These are phyloP conservation scores for Arachis monticola DNA, from an alignment of 331 rosid genomes.

Conservation along the genomic window DNA sequence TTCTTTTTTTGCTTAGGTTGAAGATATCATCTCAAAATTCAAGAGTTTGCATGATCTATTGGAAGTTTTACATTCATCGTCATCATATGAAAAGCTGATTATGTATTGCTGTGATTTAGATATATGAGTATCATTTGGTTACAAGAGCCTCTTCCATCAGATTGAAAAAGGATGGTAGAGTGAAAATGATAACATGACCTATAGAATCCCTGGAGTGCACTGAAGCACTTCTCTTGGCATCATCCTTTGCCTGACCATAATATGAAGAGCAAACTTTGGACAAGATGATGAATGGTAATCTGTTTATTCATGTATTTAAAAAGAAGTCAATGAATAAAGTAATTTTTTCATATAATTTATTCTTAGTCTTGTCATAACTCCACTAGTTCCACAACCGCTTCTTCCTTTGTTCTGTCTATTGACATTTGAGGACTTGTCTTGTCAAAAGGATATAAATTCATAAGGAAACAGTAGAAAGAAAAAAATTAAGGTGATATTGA, in stretches of 20 bases:
- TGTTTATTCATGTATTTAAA: constrained; percentile 12
- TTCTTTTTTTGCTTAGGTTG: constrained; percentile 53
- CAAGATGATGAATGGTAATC: constrained; percentile 20
- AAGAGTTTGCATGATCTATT: constrained; percentile 58
- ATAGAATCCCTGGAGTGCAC: constrained; percentile 3
- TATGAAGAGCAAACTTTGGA: not conserved
- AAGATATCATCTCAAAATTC: constrained; percentile 64
- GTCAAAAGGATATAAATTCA: constrained; percentile 1
- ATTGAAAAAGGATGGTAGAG: constrained; percentile 15
- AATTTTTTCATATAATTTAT: not conserved
- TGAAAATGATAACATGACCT: constrained; percentile 8
- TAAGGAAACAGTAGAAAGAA: not conserved
- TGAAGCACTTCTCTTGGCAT: constrained; percentile 14
- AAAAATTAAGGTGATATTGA: constrained; percentile 13
- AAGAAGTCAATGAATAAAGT: not conserved
- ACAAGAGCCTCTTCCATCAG: constrained; percentile 18
- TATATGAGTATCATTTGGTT: constrained; percentile 8
- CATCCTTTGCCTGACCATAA: constrained; percentile 18
- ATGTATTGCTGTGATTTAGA: constrained; percentile 36
- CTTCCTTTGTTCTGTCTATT: constrained; percentile 9
- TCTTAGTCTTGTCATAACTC: not conserved
- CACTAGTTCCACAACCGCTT: not conserved
- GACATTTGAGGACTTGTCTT: constrained; percentile 25
- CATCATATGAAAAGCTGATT: constrained; percentile 59
- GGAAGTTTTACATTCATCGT: constrained; percentile 64